Evolutionary conservation across 202 grass and related monocot species (phyloP).

Genomic region (Dendrocalamus latiflorus): DNA sequence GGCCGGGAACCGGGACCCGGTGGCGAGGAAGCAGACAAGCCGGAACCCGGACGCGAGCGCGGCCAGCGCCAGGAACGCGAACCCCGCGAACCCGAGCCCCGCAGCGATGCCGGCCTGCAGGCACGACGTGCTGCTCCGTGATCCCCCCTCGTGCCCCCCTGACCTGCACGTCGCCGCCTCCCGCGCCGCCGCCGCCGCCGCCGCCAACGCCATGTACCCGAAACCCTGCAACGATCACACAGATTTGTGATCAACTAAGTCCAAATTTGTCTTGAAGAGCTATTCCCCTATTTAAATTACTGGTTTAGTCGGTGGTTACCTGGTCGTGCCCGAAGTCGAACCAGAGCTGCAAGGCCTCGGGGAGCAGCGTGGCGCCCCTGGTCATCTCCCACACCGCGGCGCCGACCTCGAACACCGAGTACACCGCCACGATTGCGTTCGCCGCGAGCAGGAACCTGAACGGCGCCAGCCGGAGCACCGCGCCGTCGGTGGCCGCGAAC

Average conservation of each 20-base stretch:
- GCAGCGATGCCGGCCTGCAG: slow-evolving; percentile 48
- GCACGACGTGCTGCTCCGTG: slow-evolving; percentile 24
- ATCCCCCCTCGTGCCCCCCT: not conserved
- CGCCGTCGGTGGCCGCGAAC: slow-evolving; percentile 37
- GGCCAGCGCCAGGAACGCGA: slow-evolving; percentile 52
- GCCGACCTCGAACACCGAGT: slow-evolving; percentile 49
- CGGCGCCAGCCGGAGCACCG: slow-evolving; percentile 31
- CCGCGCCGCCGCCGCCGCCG: slow-evolving; percentile 31
- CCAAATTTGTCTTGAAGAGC: too few species aligned
- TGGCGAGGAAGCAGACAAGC: slow-evolving; percentile 45
- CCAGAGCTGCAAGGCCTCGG: slow-evolving; percentile 71
- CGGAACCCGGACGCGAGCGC: slow-evolving; percentile 55
- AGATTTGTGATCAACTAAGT: not conserved
- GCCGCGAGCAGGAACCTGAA: slow-evolving; percentile 68
- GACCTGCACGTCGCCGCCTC: slow-evolving; percentile 31
- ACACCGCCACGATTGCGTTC: slow-evolving; percentile 69
- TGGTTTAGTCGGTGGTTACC: slow-evolving; percentile 9
- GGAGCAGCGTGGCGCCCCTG: slow-evolving; percentile 51
- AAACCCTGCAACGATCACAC: slow-evolving; percentile 38
- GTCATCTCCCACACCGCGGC: slow-evolving; percentile 54
- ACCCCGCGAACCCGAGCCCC: slow-evolving; percentile 62
- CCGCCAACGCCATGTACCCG: slow-evolving; percentile 58
- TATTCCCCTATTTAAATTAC: too few species aligned
- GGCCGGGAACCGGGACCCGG: slow-evolving; percentile 47
- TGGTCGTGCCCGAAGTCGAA: slow-evolving; percentile 95